Base-by-base conservation (phyloP, 164 flowering plant genomes). In the Malania oleifera region DNA sequence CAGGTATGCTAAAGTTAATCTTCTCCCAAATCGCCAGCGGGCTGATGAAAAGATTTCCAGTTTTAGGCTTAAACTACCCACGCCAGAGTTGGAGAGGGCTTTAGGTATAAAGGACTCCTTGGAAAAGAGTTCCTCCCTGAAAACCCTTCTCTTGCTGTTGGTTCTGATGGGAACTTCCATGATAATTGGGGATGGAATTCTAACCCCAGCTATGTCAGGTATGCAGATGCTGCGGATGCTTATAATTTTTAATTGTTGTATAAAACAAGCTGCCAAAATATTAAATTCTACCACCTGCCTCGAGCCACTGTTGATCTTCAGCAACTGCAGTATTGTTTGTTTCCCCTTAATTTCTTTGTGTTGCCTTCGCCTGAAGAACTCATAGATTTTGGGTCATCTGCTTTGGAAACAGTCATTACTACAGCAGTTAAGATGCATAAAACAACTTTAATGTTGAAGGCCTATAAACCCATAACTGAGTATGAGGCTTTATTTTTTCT, bases 141-240 rank as follows among this genome's bases (percentile, higher is more conserved):
- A 89, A 74, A 86, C 85, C 10, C 68, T 82, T 63, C 74, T 95
- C 35, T 72, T 95, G 75, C 71, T 95, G 12, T 68, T 95, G 72
- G 99, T 91, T 73, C 75, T 95, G 48, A 83, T 80, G 80, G 97
- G 97, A 45, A 95, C 99, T 57, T 95, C 99, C 62, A 83, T 95
- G 97, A 69, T 95, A 34, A 91, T 95, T 43, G 99, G 99, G 50
- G 99, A 95, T 73, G 99, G 97, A 23, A 95, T 95, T 73, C 76
- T 95, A 22, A 95, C 99, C n/a, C 99, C 97, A 35, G 99, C 99
- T 59, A 91, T 91, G 74, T 95, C 99, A 76, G 99, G 99, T 93
- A 63, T 14, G 27, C 48, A 14, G 19, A 15, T 35, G n/a, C n/a
- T n/a, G n/a, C n/a, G n/a, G n/a, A n/a, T n/a, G 43, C 43, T 53